Evolutionary conservation across 257 asterid species (phyloP).

Genomic region (Anisodus acutangulus): DNA sequence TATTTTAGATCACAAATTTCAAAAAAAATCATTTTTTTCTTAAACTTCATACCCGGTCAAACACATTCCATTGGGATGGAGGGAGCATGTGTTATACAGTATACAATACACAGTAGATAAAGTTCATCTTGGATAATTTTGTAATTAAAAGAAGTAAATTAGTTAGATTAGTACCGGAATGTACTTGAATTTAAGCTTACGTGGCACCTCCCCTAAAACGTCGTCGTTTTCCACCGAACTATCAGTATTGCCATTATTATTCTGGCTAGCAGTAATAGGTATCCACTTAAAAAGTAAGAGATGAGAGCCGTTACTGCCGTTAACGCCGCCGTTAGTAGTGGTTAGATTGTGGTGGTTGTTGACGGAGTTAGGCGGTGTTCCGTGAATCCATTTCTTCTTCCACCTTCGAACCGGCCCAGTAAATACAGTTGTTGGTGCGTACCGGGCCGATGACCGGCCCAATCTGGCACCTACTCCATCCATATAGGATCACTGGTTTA

Average conservation of each 20-base stretch:
- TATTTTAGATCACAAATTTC: too few species aligned
- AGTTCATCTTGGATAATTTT: not conserved
- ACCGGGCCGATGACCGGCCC: slow-evolving; percentile 88
- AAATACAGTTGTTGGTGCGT: slow-evolving; percentile 87
- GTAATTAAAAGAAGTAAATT: not conserved
- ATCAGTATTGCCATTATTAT: slow-evolving; percentile 48
- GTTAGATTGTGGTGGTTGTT: slow-evolving; percentile 32
- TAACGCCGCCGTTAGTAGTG: slow-evolving; percentile 51
- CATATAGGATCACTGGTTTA: slow-evolving; percentile 45
- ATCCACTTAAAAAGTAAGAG: slow-evolving; percentile 84
- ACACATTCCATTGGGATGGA: too few species aligned
- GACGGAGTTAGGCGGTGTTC: slow-evolving; percentile 45
- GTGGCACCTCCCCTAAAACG: slow-evolving; percentile 63
- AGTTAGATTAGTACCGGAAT: slow-evolving; percentile 71
- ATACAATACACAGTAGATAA: not conserved
- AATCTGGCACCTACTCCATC: slow-evolving; percentile 94
- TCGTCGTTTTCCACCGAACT: slow-evolving; percentile 45
- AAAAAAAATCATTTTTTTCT: too few species aligned
- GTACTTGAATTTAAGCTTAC: slow-evolving; percentile 72
- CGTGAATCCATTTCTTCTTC: slow-evolving; percentile 71
- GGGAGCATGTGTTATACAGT: not conserved
- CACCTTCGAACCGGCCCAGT: slow-evolving; percentile 92
- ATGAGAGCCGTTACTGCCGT: slow-evolving; percentile 60
- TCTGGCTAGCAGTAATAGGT: slow-evolving; percentile 56
- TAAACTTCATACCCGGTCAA: too few species aligned